Conservation (phyloP, 2,329 filamentous ascomycete genomes). For the Sphaerulina vaccinii region DNA sequence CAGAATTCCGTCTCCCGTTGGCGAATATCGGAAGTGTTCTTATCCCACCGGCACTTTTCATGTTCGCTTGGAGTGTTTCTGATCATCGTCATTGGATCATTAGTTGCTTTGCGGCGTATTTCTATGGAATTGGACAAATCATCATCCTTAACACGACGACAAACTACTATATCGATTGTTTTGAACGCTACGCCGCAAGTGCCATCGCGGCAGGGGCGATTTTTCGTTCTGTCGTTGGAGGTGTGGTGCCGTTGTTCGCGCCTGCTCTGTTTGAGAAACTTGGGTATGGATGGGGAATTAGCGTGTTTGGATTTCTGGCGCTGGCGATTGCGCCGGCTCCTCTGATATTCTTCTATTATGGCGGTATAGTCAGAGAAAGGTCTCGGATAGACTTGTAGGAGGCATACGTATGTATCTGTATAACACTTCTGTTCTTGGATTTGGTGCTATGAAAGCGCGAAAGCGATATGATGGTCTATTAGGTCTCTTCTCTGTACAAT, state of each 20-base stretch:
- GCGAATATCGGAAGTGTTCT: conserved; percentile 48
- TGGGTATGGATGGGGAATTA: conserved; percentile 53
- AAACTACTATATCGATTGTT: conserved; percentile 56
- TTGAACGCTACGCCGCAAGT: conserved; percentile 51
- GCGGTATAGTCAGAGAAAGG: conserved; percentile 46
- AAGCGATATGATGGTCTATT: too few relatives aligned
- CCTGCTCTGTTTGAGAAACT: conserved; percentile 45
- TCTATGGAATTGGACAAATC: conserved; percentile 50
- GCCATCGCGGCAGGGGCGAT: conserved; percentile 53
- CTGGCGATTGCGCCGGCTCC: conserved; percentile 51
- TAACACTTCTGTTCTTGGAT: too few relatives aligned
- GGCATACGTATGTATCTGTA: too few relatives aligned
- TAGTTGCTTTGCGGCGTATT: conserved; percentile 45
- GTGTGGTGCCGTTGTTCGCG: conserved; percentile 48
- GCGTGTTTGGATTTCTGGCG: conserved; percentile 48
- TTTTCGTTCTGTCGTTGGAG: conserved; percentile 49
- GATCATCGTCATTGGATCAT: conserved; percentile 44
- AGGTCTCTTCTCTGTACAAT: too few relatives aligned
- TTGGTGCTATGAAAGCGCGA: too few relatives aligned
- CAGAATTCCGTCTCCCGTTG: conserved; percentile 48
- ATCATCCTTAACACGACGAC: conserved; percentile 55
- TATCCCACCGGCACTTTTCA: conserved; percentile 46
- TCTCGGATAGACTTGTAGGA: conserved; percentile 42
- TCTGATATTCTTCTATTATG: conserved; percentile 50
- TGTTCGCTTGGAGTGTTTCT: conserved; percentile 47